Percentiles rank a stretch among this genome's conserved stretches.
phyloP scores from a whole-genome alignment of 495 filamentous ascomycete species.

The Aspergillus wentii region DNA sequence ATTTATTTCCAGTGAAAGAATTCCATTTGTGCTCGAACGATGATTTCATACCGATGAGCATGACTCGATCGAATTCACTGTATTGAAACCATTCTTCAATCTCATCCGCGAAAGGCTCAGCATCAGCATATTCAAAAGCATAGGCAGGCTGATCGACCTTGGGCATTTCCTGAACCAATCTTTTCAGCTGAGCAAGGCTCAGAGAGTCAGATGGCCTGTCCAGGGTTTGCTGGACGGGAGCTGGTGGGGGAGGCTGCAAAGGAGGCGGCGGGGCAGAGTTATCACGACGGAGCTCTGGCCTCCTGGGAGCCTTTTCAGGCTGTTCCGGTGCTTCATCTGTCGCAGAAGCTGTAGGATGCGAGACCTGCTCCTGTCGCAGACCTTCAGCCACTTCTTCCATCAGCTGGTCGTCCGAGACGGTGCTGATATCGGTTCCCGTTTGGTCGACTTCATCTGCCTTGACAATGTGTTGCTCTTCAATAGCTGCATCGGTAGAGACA shows the following conservation, averaged over 20 bases:
- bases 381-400: slow-evolving; percentile 46
- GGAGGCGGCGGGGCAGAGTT: slow-evolving; percentile 52
- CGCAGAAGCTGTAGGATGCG: slow-evolving; percentile 7
- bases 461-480: slow-evolving; percentile 41
- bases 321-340: slow-evolving; percentile 7
- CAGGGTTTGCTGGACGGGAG: slow-evolving; percentile 38
- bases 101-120: slow-evolving; percentile 75
- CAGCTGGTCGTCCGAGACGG: slow-evolving; percentile 44
- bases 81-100: slow-evolving; percentile 97
- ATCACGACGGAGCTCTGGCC: slow-evolving; percentile 55
- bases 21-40: slow-evolving; percentile 66
- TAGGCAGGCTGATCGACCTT: slow-evolving; percentile 78
- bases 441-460: slow-evolving; percentile 53
- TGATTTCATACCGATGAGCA: slow-evolving; percentile 62
- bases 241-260: slow-evolving; percentile 54
- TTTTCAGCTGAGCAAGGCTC: slow-evolving; percentile 74
- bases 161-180: slow-evolving; percentile 77
- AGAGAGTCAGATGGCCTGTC: slow-evolving; percentile 65
- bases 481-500: slow-evolving; percentile 13
- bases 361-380: slow-evolving; percentile 40
- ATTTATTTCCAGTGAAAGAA: slow-evolving; percentile 34
- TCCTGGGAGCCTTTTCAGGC: slow-evolving; percentile 19
- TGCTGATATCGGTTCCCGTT: slow-evolving; percentile 48
- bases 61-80: slow-evolving; percentile 65
- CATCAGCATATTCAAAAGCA: slow-evolving; percentile 86